phyloP scores from a whole-genome alignment of 495 filamentous ascomycete species.

The Lasiosphaeria ovina region DNA sequence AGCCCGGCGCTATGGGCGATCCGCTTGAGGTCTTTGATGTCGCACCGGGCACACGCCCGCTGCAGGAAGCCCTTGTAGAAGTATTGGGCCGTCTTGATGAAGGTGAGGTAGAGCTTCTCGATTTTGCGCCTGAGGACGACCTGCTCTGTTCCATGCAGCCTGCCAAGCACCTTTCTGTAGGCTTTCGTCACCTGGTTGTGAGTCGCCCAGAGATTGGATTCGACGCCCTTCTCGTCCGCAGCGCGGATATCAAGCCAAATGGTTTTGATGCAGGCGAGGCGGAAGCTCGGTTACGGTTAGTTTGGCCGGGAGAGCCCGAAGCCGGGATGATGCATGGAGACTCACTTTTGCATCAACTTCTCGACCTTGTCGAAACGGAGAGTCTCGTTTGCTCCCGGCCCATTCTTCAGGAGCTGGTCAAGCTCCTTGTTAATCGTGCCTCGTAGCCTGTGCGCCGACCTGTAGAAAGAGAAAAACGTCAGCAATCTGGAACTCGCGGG shows the following conservation, averaged over 20 bases:
- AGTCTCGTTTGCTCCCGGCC: slow-evolving; percentile 45
- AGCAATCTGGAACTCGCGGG: not conserved
- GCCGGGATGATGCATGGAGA: slow-evolving; percentile 22
- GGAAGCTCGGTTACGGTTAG: slow-evolving; percentile 52
- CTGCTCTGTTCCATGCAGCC: slow-evolving; percentile 49
- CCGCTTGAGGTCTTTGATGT: slow-evolving; percentile 69
- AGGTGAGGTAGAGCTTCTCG: slow-evolving; percentile 73
- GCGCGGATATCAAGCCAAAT: slow-evolving; percentile 73
- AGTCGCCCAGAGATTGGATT: slow-evolving; percentile 72
- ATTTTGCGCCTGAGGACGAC: slow-evolving; percentile 76
- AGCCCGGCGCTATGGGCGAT: slow-evolving; percentile 68
- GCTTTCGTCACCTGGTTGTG: slow-evolving; percentile 73
- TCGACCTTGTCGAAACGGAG: slow-evolving; percentile 57
- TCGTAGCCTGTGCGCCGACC: slow-evolving; percentile 27
- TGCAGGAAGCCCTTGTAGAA: slow-evolving; percentile 88
- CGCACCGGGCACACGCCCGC: slow-evolving; percentile 68
- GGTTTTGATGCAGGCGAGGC: slow-evolving; percentile 64
- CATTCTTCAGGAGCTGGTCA: slow-evolving; percentile 48
- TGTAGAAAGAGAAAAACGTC: slow-evolving; percentile 4
- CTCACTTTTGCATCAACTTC: slow-evolving; percentile 58
- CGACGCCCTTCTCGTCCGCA: slow-evolving; percentile 60
- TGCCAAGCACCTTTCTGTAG: slow-evolving; percentile 62
- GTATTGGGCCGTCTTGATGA: slow-evolving; percentile 78
- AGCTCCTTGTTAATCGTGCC: slow-evolving; percentile 28
- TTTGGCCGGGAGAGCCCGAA: slow-evolving; percentile 20